A percentile compares a stretch with the other conserved stretches of the same genome.
Conservation (phyloP, 768 basidiomycete species). For the Fistulinella prunicolor region DNA sequence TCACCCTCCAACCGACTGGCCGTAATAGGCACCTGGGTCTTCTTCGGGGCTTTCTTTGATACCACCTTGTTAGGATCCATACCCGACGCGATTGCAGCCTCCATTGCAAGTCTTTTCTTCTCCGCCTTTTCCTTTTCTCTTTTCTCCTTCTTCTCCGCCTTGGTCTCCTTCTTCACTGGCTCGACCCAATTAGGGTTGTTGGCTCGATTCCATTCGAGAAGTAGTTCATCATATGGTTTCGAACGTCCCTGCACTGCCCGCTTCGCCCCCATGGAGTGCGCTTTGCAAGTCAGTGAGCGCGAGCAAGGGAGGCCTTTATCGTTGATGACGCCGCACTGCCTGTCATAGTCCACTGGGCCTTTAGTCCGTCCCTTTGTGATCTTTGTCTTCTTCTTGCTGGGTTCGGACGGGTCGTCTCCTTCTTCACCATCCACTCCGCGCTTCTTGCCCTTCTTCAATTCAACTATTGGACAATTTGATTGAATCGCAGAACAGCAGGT, state of each 20-base stretch:
- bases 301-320: slow-evolving; percentile 92
- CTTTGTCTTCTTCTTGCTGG: slow-evolving; percentile 80
- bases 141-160: slow-evolving; percentile 85
- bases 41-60: slow-evolving; percentile 65
- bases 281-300: slow-evolving; percentile 95
- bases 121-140: slow-evolving; percentile 78
- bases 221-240: slow-evolving; percentile 77
- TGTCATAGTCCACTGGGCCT: slow-evolving; percentile 87
- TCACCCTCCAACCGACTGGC: slow-evolving; percentile 53
- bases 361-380: slow-evolving; percentile 77
- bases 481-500: slow-evolving; percentile 3
- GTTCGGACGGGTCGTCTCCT: slow-evolving; percentile 58
- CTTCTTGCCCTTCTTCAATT: slow-evolving; percentile 64
- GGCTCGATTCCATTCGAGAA: slow-evolving; percentile 88
- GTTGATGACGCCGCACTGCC: slow-evolving; percentile 96
- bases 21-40: slow-evolving; percentile 51
- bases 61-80: slow-evolving; percentile 42
- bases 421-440: slow-evolving; percentile 77
- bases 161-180: slow-evolving; percentile 81
- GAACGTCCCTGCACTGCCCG: slow-evolving; percentile 87
- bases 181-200: slow-evolving; percentile 88
- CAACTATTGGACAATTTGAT: slow-evolving; percentile 16
- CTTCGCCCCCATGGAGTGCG: slow-evolving; percentile 96
- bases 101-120: slow-evolving; percentile 71
- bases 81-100: slow-evolving; percentile 65